phyloP scores from a whole-genome alignment of 148 eudicot species.

The Euryodendron excelsum region DNA sequence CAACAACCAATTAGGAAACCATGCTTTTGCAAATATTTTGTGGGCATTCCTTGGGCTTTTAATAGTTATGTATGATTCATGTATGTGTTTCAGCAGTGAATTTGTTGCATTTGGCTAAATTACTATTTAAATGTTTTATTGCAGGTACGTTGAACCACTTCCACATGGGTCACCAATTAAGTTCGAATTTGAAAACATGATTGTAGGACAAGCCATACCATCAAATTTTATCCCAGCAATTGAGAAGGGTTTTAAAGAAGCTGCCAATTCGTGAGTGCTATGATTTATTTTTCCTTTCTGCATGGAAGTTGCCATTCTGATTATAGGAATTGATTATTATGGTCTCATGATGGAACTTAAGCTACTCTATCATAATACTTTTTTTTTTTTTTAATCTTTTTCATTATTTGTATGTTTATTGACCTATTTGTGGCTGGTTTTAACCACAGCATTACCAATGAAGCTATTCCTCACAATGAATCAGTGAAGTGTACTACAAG shows the following conservation, averaged over 20 bases:
- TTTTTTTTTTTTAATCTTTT: not conserved
- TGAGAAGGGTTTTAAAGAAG: slow-evolving; percentile 97
- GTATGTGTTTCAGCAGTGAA: not conserved
- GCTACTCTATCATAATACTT: not conserved
- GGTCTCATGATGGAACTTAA: not conserved
- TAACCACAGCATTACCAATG: no score
- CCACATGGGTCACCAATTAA: slow-evolving; percentile 72
- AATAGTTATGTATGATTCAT: not conserved
- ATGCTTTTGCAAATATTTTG: no score
- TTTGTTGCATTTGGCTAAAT: not conserved
- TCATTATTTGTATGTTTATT: no score
- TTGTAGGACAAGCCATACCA: slow-evolving; percentile 92
- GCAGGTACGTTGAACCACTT: slow-evolving; percentile 86
- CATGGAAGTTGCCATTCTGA: not conserved
- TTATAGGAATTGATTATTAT: not conserved
- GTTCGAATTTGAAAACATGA: slow-evolving; percentile 90
- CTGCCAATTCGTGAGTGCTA: slow-evolving; percentile 85
- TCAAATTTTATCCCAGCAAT: slow-evolving; percentile 90
- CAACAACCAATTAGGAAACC: not conserved
- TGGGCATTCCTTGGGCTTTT: not conserved
- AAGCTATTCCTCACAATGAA: no score
- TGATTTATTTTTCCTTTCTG: not conserved
- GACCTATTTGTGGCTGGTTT: no score
- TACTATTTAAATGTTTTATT: slow-evolving; percentile 16
- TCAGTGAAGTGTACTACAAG: no score